phyloP scores from a whole-genome alignment of 2,329 filamentous ascomycete species.

The Geosmithia flava region DNA sequence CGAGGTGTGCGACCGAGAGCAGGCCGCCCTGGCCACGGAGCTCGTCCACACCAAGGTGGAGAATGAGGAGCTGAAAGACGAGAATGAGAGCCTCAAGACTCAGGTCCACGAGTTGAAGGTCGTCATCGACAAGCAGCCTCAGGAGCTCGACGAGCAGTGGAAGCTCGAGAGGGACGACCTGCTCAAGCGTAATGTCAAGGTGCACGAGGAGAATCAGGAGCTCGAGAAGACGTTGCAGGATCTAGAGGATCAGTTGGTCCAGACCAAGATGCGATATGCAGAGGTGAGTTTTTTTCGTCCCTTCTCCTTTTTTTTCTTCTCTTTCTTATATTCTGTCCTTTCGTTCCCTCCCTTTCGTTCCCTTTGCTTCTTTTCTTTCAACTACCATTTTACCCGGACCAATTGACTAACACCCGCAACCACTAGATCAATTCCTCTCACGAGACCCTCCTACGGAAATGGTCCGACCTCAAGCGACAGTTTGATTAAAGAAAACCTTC shows the following conservation, averaged over 20 bases:
- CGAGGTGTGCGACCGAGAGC: slow-evolving; percentile 79
- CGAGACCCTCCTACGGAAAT: slow-evolving; percentile 63
- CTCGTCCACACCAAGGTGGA: slow-evolving; percentile 86
- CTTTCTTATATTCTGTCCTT: background rate
- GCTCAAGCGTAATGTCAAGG: slow-evolving; percentile 84
- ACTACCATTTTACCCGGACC: slow-evolving; percentile 6
- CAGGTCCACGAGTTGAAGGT: slow-evolving; percentile 77
- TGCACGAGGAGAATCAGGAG: slow-evolving; percentile 82
- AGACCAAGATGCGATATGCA: slow-evolving; percentile 89
- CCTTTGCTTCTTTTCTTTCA: background rate
- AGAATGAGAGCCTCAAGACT: slow-evolving; percentile 76
- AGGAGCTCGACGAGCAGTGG: slow-evolving; percentile 73
- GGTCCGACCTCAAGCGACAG: slow-evolving; percentile 58
- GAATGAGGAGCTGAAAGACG: slow-evolving; percentile 78
- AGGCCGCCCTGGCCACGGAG: slow-evolving; percentile 82
- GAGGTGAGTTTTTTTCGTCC: slow-evolving; percentile 80
- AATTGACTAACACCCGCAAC: no score
- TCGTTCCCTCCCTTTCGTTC: background rate
- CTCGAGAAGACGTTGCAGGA: slow-evolving; percentile 84
- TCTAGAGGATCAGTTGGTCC: slow-evolving; percentile 84
- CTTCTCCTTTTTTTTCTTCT: background rate
- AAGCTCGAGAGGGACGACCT: slow-evolving; percentile 79
- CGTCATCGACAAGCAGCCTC: slow-evolving; percentile 81
- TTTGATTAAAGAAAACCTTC: slow-evolving; percentile 29
- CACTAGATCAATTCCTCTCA: slow-evolving; percentile 60